A percentile compares a stretch with the other conserved stretches of the same genome.
phyloP scores from a whole-genome alignment of 2,329 filamentous ascomycete genomes.

The Cercospora janseana region DNA sequence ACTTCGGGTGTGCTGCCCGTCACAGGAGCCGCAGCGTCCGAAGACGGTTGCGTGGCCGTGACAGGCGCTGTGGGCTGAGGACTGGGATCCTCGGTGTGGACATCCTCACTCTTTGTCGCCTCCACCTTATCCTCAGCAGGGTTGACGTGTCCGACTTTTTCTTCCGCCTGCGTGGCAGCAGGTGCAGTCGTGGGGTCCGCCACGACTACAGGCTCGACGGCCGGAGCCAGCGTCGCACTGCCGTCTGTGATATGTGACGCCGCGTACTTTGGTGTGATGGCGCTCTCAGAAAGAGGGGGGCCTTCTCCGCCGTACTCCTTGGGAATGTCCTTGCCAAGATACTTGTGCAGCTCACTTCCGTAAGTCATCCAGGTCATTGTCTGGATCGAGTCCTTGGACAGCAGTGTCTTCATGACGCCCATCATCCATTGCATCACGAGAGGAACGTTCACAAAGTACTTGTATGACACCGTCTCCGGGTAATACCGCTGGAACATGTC shows the following conservation, averaged over 20 bases:
- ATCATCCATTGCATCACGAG: constrained; percentile 79
- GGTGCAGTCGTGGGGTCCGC: neutral
- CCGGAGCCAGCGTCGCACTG: constrained; percentile 9
- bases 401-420: constrained; percentile 47
- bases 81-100: no score
- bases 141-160: no score
- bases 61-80: neutral
- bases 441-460: constrained; percentile 96
- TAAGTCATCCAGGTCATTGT: constrained; percentile 52
- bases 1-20: constrained; percentile 13
- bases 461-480: constrained; percentile 82
- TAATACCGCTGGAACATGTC: constrained; percentile 77
- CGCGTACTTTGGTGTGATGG: constrained; percentile 43
- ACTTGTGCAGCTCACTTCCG: constrained; percentile 65
- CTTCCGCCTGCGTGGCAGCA: no score
- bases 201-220: neutral
- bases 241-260: constrained; percentile 1
- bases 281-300: constrained; percentile 47
- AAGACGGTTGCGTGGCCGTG: neutral
- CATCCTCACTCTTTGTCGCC: neutral
- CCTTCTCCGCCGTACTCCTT: constrained; percentile 76
- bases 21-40: neutral
- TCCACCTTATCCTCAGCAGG: constrained; percentile 3
- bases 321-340: constrained; percentile 67
- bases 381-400: constrained; percentile 49